Conservation (phyloP, 1,284 basidiomycete species). For the Cystobasidium slooffiae region DNA sequence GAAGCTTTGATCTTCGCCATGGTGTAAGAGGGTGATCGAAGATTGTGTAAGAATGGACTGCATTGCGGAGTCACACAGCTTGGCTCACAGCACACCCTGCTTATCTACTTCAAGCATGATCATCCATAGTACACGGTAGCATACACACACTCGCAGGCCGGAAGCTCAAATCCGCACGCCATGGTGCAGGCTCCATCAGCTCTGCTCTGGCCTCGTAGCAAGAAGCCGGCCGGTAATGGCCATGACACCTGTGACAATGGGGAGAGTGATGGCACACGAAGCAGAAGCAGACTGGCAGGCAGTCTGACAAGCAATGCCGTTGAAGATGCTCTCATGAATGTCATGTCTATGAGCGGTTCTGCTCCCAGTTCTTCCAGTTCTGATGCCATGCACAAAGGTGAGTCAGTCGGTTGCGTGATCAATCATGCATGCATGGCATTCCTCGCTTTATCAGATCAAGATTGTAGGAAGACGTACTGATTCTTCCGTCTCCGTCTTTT, state of each 20-base stretch:
- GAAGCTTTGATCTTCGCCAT: neutral
- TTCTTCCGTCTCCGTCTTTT: neutral
- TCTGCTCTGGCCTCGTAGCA: slow-evolving; percentile 34
- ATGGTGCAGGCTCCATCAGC: slow-evolving; percentile 41
- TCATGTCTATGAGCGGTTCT: neutral
- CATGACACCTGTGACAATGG: neutral
- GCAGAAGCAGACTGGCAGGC: neutral
- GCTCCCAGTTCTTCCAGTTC: neutral
- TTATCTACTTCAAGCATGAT: neutral
- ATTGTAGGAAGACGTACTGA: neutral
- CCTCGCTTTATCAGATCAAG: neutral
- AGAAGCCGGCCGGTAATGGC: neutral
- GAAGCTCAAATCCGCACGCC: neutral
- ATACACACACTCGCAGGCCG: neutral
- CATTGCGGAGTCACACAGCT: neutral
- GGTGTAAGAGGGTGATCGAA: neutral
- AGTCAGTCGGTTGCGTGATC: slow-evolving; percentile 8
- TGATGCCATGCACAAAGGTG: slow-evolving; percentile 15
- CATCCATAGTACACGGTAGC: neutral
- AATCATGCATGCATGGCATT: neutral
- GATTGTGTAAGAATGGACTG: neutral
- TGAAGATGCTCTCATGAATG: slow-evolving; percentile 1
- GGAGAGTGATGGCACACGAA: neutral
- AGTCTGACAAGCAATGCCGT: neutral
- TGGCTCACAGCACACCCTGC: neutral